Evolutionary conservation across 805 yeast species (phyloP), one percentile per base, ranked within the genome.

Genomic region (Lipomyces orientalis): DNA sequence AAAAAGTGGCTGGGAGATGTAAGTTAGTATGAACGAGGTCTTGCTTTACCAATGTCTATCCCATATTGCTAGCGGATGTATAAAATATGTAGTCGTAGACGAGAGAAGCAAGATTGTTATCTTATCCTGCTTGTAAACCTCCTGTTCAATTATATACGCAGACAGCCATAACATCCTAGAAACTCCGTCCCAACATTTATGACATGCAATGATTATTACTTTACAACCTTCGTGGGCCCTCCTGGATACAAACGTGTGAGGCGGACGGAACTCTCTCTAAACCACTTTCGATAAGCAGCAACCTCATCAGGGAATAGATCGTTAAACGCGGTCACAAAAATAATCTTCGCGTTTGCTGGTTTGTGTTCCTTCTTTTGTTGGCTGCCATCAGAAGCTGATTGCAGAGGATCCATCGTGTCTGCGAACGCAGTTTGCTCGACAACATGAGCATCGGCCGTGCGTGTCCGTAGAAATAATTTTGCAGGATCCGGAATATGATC

Each of bases 401-500:
- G 58, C 68, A 5, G 57, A 54, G 22, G 6, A 8, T 43, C 49
- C 49, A n/a, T 43, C 31, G 14, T 33, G 54, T n/a, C 19, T 16
- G 49, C 56, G 58, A 58, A 63, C 31, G 60, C 62, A 12, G 35
- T 35, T 10, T 37, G 29, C n/a, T 62, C 65, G n/a, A 37, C 39
- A 37, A 22, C 25, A 54, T 58, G 66, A 16, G 66, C 60, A 10
- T 61, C 59, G 3, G 34, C 14, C 5, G 56, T 54, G 9, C 66
- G 62, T 9, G 55, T 54, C 33, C 59, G 29, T 8, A 55, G 60
- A 43, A 37, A 12, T 3, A 64, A 16, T 10, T 35, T 37, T 19
- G 46, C 46, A 14, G 33, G 55, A 49, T 66, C 71, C 19, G 29
- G n/a, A 31, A 65, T 33, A 19, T 65, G 54, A 12, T 55, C 35